Evolutionary conservation across 2,329 filamentous ascomycete genomes (phyloP), one percentile per base, ranked within the genome.

Genomic region (Pseudogymnoascus sp.): DNA sequence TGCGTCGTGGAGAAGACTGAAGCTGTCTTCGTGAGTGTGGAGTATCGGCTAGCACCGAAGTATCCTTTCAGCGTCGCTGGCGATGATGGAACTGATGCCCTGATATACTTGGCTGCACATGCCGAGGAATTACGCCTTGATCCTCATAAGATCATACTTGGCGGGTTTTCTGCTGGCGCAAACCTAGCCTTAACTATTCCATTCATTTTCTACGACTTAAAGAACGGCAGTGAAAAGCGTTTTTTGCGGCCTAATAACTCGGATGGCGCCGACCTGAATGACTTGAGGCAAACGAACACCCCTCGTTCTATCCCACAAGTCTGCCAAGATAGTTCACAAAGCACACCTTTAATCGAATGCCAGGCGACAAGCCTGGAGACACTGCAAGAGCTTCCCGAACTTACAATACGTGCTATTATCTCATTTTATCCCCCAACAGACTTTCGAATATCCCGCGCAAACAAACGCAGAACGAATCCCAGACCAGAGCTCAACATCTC

Each of bases 11-110:
- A 80, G 27, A 74, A 78, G 4, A 75, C 82, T 10, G 79, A 83
- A 60, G 84, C 75, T 29, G 76, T 88, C 21, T 80, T 87, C 61
- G 80, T 89, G 64, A 83, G 81, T 1, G 84, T 88, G 66, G 84
- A 87, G 68, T 89, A 90, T 70, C 81, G 87, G n/a, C 79, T 88
- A 2, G 85, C 86, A 0, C 87, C 87, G 0, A 81, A 83, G 68
- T 77, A 82, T 66, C 85, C 85, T 0, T 88, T 87, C 69, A 86
- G 86, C 0, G 82, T 81, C 0, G 81, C 84, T 0, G 79, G 89
- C 0, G 84, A 89, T 66, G 87, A 89, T 69, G 83, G 83, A 44
- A 82, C 84, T 29, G 85, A 88, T 64, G 83, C 85, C 0, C 71
- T 89, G 7, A 70, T 86, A n/a, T 86, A 87, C 70, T 76, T 89